A percentile compares a stretch with the other conserved stretches of the same genome.
phyloP scores from a whole-genome alignment of 768 basidiomycete genomes.

The Scleroderma citrinum region DNA sequence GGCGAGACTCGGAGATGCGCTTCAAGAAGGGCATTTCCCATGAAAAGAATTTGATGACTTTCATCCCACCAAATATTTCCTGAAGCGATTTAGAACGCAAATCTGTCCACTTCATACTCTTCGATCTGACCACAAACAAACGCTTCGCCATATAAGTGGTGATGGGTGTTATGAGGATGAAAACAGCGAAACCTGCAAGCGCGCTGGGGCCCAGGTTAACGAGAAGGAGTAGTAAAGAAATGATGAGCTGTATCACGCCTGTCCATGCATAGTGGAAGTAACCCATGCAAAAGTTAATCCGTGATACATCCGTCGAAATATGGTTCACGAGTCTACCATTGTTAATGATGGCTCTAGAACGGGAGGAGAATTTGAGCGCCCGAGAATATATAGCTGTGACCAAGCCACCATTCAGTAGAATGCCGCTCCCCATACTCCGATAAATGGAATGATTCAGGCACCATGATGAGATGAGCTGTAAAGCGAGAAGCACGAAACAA shows the following conservation, averaged over 20 bases:
- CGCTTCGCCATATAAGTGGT: constrained; percentile 71
- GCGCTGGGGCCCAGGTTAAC: constrained; percentile 62
- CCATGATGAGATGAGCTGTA: constrained; percentile 64
- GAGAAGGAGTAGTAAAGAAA: constrained; percentile 72
- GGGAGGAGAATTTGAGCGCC: constrained; percentile 68
- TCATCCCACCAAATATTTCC: constrained; percentile 85
- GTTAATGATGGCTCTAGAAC: constrained; percentile 71
- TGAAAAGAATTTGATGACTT: constrained; percentile 88
- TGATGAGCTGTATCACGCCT: constrained; percentile 67
- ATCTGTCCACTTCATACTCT: constrained; percentile 86
- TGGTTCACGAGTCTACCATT: constrained; percentile 92
- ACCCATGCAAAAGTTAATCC: constrained; percentile 82
- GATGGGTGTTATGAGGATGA: constrained; percentile 65
- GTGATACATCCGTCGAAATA: constrained; percentile 87
- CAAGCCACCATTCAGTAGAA: constrained; percentile 75
- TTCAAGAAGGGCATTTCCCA: constrained; percentile 82
- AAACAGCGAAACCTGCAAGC: constrained; percentile 52
- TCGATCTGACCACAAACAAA: constrained; percentile 52
- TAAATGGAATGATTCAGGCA: constrained; percentile 84
- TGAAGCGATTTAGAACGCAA: constrained; percentile 85
- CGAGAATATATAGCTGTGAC: constrained; percentile 84
- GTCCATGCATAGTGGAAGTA: constrained; percentile 82
- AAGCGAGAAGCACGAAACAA: constrained; percentile 57
- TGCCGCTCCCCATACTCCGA: constrained; percentile 64
- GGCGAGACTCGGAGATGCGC: constrained; percentile 63